Base-by-base conservation (phyloP, 176 grass and related monocot species). In the Themeda triandra region DNA sequence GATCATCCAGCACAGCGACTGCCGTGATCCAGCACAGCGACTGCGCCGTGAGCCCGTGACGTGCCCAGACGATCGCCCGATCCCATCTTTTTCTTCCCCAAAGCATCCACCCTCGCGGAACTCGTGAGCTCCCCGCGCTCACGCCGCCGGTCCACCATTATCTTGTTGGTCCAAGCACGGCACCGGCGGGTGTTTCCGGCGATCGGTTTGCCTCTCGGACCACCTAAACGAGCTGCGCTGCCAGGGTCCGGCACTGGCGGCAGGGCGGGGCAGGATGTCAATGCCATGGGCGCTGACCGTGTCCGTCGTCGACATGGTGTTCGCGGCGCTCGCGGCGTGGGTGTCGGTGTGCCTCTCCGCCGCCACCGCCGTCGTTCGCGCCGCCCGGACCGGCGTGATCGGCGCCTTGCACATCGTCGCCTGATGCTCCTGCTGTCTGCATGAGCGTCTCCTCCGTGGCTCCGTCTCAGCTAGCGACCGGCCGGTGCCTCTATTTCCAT, bases 311-410 rank as follows among this genome's bases (percentile, higher is more conserved):
- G 90, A 88, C 80, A 69, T 35, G 86, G 90, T 98, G 31, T 88
- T 87, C 89, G 79, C 67, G 69, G 73, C 83, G 17, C 85, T 98
- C 60, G 79, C 82, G 19, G 76, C 76, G 10, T 98, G 95, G 95
- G 84, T 95, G 46, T 88, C 89, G 8, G 59, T 85, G 21, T 98
- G 95, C 76, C 18, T 98, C 36, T 45, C 75, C 21, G 81, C 90
- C 45, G 95, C 95, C 53, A 13, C 80, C 79, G 95, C 85, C 76
- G 89, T 93, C 71, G 92, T 89, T 25, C 84, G 82, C 42, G 89
- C 85, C 28, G 44, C 91, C 37, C 78, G 91, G 21, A 70, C 66
- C 58, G 91, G 87, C 32, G 83, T 90, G 51, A 67, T 90, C 37
- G 82, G 66, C 5, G 49, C 80, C 51, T 66, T 94, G 59, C 85